Evolutionary conservation across 805 yeast genomes (phyloP), one percentile per base, ranked within the genome.

Genomic region (Candida sonorensis): DNA sequence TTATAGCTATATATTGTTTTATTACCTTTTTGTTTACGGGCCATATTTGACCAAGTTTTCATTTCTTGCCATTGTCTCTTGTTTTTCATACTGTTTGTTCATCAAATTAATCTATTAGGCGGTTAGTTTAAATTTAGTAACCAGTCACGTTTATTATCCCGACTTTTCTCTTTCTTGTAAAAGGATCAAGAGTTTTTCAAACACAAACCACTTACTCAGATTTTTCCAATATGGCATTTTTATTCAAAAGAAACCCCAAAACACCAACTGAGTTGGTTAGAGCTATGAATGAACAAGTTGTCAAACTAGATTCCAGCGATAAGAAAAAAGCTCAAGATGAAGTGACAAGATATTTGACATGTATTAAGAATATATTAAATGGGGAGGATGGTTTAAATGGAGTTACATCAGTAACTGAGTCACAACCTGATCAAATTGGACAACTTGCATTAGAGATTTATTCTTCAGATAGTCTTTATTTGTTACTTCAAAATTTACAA

Each of bases 211-310:
- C 6, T 7, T 7, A 18, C 20, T 7, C 20, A 18, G 20, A 18
- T 18, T 18, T 18, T 5, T 7, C 6, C 5, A 23, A 7, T 16
- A 86, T 88, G 96, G 82, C 96, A 10, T 90, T 90, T 50, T 65
- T 92, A 46, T 90, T 92, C 69, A 83, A 86, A 44, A 71, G 95
- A 50, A 84, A 79, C 51, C 95, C 94, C 8, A 87, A 86, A 56
- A 78, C 95, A 1, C 94, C 96, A 2, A 72, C 73, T 13, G 98
- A 90, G 50, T 70, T 87, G 37, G 81, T 86, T 3, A 69, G 84
- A 30, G 75, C 78, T 6, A 66, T 87, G 40, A 73, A 74, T 41
- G 97, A 90, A 29, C 83, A 76, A 48, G 67, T 87, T 9, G 52
- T 66, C 11, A 81, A 81, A 51, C 63, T 81, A 14, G 83, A 77